phyloP scores from a whole-genome alignment of 2,329 filamentous ascomycete genomes.

The Spiromastix sp. region DNA sequence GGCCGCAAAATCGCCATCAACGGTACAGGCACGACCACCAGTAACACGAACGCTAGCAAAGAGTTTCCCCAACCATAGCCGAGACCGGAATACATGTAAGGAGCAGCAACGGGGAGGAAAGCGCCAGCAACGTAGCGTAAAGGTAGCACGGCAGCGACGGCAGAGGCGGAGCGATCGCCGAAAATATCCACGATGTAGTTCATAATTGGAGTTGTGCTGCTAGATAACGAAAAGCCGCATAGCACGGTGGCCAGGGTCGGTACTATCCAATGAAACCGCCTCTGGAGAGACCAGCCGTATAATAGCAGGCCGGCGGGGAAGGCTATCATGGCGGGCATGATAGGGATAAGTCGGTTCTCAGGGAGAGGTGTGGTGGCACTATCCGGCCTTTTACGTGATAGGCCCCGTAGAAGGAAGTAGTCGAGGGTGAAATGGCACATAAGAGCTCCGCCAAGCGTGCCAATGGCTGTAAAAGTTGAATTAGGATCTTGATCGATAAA shows the following conservation, averaged over 20 bases:
- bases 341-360: too few species aligned
- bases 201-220: constrained; percentile 12
- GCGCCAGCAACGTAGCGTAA: constrained; percentile 16
- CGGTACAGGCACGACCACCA: constrained; percentile 1
- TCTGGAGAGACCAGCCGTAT: constrained; percentile 14
- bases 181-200: constrained; percentile 18
- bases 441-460: too few species aligned
- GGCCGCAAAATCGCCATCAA: constrained; percentile 4
- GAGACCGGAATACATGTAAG: constrained; percentile 12
- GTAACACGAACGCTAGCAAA: constrained; percentile 10
- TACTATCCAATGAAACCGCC: constrained; percentile 9
- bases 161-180: constrained; percentile 32
- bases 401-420: too few species aligned
- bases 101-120: constrained; percentile 15
- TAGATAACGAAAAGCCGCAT: constrained; percentile 11
- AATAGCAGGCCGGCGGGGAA: too few species aligned
- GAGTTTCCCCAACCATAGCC: constrained; percentile 17
- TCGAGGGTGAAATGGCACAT: too few species aligned
- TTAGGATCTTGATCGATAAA: too few species aligned
- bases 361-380: too few species aligned
- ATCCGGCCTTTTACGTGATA: too few species aligned
- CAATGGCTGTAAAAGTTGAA: too few species aligned
- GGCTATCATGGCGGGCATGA: too few species aligned
- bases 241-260: constrained; percentile 9
- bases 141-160: constrained; percentile 16